Evolutionary conservation across 2,329 filamentous ascomycete species (phyloP).

Genomic region (Knoxdaviesia proteae): DNA sequence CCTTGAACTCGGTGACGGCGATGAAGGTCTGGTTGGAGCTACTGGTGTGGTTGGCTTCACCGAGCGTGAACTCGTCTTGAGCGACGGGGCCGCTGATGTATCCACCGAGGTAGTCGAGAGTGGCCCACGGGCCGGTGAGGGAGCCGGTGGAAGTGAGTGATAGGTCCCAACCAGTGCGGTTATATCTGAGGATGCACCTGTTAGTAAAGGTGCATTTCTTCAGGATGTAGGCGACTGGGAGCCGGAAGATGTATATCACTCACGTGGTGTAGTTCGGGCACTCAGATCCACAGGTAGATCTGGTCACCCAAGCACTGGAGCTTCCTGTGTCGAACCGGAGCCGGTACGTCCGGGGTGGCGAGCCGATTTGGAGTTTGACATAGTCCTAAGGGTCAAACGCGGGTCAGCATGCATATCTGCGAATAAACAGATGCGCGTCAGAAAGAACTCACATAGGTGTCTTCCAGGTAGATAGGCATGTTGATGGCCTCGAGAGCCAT

Average conservation of each 20-base stretch:
- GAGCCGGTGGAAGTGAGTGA: conserved; percentile 9
- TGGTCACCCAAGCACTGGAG: conserved; percentile 14
- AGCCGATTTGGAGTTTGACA: conserved; percentile 10
- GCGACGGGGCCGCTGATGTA: conserved; percentile 8
- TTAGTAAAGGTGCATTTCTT: not conserved
- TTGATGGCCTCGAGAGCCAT: not conserved
- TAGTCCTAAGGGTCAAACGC: not conserved
- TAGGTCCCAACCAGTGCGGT: conserved; percentile 10
- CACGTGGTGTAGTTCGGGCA: conserved; percentile 10
- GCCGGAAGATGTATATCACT: not conserved
- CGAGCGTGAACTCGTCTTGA: conserved; percentile 9
- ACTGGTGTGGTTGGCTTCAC: conserved; percentile 8
- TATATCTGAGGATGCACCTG: conserved; percentile 6
- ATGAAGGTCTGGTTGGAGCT: conserved; percentile 11
- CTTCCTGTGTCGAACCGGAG: conserved; percentile 16
- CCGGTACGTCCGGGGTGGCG: conserved; percentile 9
- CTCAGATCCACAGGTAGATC: conserved; percentile 8
- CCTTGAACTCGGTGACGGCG: conserved; percentile 9
- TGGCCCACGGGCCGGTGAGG: conserved; percentile 6
- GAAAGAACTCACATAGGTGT: conserved; percentile 3
- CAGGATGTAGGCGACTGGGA: not conserved
- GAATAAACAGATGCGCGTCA: not conserved
- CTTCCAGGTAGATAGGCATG: conserved; percentile 3
- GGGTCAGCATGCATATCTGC: not conserved
- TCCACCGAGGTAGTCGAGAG: conserved; percentile 14